These are phyloP conservation scores for Hordeum pubiflorum DNA, from an alignment of 202 grass and related monocot genomes.

Conservation along the genomic window DNA sequence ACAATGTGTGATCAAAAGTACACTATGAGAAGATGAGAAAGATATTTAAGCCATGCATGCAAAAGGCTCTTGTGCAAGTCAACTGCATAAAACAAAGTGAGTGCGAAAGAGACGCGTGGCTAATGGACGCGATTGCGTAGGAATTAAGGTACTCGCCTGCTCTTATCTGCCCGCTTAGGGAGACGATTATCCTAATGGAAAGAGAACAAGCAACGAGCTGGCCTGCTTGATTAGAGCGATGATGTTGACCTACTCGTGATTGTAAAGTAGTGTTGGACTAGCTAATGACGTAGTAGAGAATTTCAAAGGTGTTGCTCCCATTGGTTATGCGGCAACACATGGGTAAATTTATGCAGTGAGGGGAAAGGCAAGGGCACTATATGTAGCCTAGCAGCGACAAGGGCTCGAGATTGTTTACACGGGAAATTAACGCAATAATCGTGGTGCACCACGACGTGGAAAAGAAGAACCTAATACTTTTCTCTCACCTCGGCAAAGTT, in stretches of 20 bases:
- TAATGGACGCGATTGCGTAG: constrained; percentile 34
- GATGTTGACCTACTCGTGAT: constrained; percentile 43
- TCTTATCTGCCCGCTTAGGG: constrained; percentile 14
- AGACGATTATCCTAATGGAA: constrained; percentile 6
- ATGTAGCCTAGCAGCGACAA: constrained; percentile 14
- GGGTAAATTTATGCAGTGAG: not conserved
- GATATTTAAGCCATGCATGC: not conserved
- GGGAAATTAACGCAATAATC: not conserved
- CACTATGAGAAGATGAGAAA: not conserved
- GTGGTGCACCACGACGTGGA: constrained; percentile 42
- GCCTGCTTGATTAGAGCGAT: not conserved
- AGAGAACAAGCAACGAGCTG: not conserved
- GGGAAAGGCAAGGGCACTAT: constrained; percentile 21
- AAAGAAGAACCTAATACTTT: constrained; percentile 44
- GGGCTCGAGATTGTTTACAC: not conserved
- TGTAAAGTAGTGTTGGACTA: constrained; percentile 23
- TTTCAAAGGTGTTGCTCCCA: not conserved
- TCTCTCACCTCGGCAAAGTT: constrained; percentile 24
- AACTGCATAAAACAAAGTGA: constrained; percentile 37
- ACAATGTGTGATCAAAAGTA: not conserved
- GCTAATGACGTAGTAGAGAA: constrained; percentile 12
- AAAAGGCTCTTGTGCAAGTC: constrained; percentile 14
- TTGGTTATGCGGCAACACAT: not conserved
- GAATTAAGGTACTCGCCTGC: constrained; percentile 27
- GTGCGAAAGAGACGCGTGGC: constrained; percentile 14